These are phyloP conservation scores for Capsicum rhomboideum DNA, from an alignment of 257 asterid genomes.

Conservation along the genomic window DNA sequence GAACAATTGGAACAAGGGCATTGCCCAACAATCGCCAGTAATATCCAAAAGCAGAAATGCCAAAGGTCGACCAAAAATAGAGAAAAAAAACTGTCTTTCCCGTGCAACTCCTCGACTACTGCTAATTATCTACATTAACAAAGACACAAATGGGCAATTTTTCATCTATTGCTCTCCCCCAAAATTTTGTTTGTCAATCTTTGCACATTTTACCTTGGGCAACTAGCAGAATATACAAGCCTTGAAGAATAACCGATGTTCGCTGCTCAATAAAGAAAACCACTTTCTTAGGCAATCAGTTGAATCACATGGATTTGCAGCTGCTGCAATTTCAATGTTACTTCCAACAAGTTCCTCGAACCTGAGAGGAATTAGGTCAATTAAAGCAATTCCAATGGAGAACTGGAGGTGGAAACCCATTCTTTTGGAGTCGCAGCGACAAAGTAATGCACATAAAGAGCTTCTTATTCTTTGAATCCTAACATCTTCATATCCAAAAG, in stretches of 20 bases:
- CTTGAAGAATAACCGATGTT: slow-evolving; percentile 49
- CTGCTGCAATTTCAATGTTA: slow-evolving; percentile 9
- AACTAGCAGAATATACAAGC: slow-evolving; percentile 21
- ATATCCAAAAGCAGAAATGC: background rate
- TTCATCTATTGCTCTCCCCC: slow-evolving; percentile 1
- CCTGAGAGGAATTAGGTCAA: slow-evolving; percentile 32
- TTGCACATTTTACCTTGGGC: background rate
- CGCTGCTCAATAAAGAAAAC: slow-evolving; percentile 47
- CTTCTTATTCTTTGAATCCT: slow-evolving; percentile 45
- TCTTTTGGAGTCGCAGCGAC: slow-evolving; percentile 16
- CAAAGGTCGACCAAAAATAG: background rate
- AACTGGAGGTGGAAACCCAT: slow-evolving; percentile 35
- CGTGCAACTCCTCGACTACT: background rate
- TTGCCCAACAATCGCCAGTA: background rate
- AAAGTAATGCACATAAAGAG: slow-evolving; percentile 29
- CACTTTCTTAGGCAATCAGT: slow-evolving; percentile 41
- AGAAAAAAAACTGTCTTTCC: background rate
- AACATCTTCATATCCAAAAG: slow-evolving; percentile 48
- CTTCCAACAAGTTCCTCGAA: slow-evolving; percentile 39
- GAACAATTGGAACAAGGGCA: background rate
- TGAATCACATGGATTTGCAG: slow-evolving; percentile 25
- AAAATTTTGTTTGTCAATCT: background rate
- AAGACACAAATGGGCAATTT: slow-evolving; percentile 2
- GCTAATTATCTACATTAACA: background rate
- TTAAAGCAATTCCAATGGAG: slow-evolving; percentile 36